Evolutionary conservation across 1,284 basidiomycete genomes (phyloP).

Genomic region (Sanghuangporus weigelae): DNA sequence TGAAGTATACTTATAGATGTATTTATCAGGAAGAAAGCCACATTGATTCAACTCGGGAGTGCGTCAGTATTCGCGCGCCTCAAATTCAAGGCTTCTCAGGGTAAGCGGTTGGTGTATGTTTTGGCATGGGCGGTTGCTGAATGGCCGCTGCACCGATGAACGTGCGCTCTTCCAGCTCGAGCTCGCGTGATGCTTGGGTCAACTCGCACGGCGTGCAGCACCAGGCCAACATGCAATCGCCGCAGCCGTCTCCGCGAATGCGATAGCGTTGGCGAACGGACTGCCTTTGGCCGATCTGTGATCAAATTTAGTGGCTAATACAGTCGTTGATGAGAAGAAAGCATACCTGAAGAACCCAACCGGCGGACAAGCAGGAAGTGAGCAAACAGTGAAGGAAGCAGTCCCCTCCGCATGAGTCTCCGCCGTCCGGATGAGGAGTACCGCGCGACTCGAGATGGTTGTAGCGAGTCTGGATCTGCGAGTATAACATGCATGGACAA

Average conservation of each 20-base stretch:
- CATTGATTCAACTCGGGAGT: background rate
- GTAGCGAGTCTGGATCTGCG: slow-evolving; percentile 23
- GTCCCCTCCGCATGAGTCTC: slow-evolving; percentile 19
- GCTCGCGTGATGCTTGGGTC: slow-evolving; percentile 42
- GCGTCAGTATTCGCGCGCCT: background rate
- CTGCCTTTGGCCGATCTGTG: slow-evolving; percentile 36
- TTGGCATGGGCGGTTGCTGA: background rate
- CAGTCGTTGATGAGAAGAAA: background rate
- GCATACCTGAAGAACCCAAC: slow-evolving; percentile 39
- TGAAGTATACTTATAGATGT: too few species aligned
- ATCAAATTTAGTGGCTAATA: background rate
- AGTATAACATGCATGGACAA: slow-evolving; percentile 24
- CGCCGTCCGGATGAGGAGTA: slow-evolving; percentile 21
- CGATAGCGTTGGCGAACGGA: slow-evolving; percentile 38
- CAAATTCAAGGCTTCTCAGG: background rate
- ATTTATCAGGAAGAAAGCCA: too few species aligned
- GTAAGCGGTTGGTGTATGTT: background rate
- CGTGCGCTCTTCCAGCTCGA: slow-evolving; percentile 40
- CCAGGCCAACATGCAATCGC: slow-evolving; percentile 36
- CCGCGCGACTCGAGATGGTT: slow-evolving; percentile 20
- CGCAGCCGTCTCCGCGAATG: slow-evolving; percentile 35
- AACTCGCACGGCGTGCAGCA: slow-evolving; percentile 46
- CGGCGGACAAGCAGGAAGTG: slow-evolving; percentile 30
- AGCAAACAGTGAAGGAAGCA: slow-evolving; percentile 21
- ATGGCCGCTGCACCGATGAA: background rate